Evolutionary conservation across 208 protist genomes (phyloP).

Genomic region (Trichomonas vaginalis): DNA sequence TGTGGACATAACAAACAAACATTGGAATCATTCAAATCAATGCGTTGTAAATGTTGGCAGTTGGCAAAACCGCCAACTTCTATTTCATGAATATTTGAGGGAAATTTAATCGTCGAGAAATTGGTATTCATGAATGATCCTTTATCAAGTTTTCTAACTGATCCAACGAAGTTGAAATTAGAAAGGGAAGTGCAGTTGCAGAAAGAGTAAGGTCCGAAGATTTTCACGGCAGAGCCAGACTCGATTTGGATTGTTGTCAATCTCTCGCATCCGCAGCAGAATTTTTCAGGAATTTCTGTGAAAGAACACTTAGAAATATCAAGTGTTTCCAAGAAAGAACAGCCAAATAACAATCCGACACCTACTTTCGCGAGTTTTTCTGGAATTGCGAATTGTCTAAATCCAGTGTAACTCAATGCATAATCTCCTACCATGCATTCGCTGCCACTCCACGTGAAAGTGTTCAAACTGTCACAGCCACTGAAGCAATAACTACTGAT

Average conservation of each 20-base stretch:
- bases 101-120: neutral
- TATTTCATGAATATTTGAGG: neutral
- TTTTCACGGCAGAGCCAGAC: neutral
- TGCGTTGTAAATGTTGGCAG: neutral
- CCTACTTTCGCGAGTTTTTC: neutral
- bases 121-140: neutral
- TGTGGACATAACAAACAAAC: neutral
- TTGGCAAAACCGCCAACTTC: neutral
- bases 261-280: neutral
- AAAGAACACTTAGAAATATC: neutral
- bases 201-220: neutral
- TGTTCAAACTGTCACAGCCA: neutral
- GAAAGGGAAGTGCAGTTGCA: neutral
- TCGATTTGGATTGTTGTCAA: neutral
- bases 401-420: neutral
- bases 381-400: neutral
- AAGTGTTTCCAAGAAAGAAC: neutral
- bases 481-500: neutral
- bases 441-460: neutral
- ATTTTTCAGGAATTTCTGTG: neutral
- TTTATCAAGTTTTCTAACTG: neutral
- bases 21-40: neutral
- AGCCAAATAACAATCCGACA: neutral
- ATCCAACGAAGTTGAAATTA: neutral
- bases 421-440: neutral